Conservation (phyloP, 306 rosid species). For the Astragalus membranaceus region DNA sequence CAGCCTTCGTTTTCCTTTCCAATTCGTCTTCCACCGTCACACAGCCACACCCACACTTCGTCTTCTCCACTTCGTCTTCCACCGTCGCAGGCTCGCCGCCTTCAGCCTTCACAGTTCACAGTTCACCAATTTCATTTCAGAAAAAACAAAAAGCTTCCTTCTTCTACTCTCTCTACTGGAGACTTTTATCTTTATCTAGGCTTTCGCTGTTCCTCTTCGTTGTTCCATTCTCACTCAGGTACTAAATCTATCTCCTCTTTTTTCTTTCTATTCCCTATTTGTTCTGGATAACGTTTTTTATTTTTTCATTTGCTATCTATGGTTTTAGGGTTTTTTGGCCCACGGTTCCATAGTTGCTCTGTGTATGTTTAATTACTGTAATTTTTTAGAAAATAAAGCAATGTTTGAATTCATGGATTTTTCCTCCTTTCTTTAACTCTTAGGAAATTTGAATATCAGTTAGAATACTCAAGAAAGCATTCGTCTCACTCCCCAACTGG, state of each 20-base stretch:
- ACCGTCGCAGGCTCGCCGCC: too few species aligned
- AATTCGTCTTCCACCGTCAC: too few species aligned
- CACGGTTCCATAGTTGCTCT: neutral
- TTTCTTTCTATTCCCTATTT: neutral
- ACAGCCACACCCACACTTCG: too few species aligned
- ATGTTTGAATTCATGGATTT: neutral
- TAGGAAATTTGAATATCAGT: neutral
- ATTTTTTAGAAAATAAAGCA: neutral
- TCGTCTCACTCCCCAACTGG: neutral
- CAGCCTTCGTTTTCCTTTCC: too few species aligned
- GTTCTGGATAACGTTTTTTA: neutral
- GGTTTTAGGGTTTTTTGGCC: neutral
- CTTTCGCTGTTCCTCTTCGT: constrained; percentile 10
- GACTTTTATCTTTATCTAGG: constrained; percentile 17
- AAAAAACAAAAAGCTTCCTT: neutral
- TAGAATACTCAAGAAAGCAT: neutral
- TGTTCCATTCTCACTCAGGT: constrained; percentile 15
- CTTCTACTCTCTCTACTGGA: neutral
- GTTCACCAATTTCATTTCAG: neutral
- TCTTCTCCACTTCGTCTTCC: too few species aligned
- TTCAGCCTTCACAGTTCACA: too few species aligned
- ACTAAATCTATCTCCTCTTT: neutral
- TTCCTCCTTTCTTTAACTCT: neutral
- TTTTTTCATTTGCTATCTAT: neutral
- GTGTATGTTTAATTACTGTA: neutral